These are phyloP conservation scores for Saposhnikovia divaricata DNA, from an alignment of 129 eudicot genomes.

Conservation along the genomic window DNA sequence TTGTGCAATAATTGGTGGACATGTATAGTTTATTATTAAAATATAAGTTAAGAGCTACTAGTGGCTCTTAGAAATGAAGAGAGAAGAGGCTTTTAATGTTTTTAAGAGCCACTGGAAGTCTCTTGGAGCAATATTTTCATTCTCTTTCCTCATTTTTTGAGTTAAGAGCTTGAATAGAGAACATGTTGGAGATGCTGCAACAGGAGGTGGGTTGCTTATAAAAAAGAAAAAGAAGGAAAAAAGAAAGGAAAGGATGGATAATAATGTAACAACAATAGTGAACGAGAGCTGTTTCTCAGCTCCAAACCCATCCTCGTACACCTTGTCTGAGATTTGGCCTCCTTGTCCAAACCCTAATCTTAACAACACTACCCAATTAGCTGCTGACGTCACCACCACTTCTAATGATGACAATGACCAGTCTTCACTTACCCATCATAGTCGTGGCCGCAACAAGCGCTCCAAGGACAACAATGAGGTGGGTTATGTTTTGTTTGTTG, in stretches of 20 bases:
- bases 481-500: background rate
- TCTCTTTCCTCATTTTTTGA: too few relatives aligned
- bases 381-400: background rate
- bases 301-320: constrained; percentile 2
- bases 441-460: background rate
- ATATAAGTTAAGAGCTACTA: too few relatives aligned
- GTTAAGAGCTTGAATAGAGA: too few relatives aligned
- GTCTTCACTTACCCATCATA: background rate
- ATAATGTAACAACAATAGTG: background rate
- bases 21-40: too few relatives aligned
- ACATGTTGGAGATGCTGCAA: too few relatives aligned
- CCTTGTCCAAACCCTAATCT: background rate
- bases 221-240: too few relatives aligned
- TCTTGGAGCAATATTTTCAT: too few relatives aligned
- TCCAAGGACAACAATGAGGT: background rate
- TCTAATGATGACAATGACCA: background rate
- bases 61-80: too few relatives aligned
- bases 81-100: too few relatives aligned
- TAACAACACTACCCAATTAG: background rate
- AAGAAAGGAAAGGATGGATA: background rate
- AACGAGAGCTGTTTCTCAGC: background rate
- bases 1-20: too few relatives aligned
- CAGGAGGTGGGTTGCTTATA: too few relatives aligned
- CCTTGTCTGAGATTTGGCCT: constrained; percentile 3
- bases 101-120: too few relatives aligned